Conservation (phyloP, 139 green algal species). For the Asterochloris sp. region DNA sequence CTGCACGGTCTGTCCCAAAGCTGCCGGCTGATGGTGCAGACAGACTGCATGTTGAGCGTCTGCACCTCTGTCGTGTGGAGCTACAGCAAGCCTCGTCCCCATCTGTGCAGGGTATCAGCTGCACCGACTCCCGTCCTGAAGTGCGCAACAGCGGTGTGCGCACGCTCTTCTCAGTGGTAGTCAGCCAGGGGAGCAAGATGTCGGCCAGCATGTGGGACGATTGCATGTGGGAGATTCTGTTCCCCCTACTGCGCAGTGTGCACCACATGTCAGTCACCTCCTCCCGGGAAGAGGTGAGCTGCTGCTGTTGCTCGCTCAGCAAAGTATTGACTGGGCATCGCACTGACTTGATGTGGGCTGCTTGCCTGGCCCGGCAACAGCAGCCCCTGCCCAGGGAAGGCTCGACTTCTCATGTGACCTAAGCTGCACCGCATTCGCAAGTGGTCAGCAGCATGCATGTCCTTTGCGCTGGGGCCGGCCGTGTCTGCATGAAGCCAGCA, state of each 20-base stretch:
- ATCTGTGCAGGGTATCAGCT: slow-evolving; percentile 18
- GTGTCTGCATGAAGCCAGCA: too few species aligned
- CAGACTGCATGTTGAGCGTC: too few species aligned
- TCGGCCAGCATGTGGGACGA: slow-evolving; percentile 56
- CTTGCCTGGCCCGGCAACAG: not conserved
- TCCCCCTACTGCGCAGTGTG: slow-evolving; percentile 73
- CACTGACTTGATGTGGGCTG: not conserved
- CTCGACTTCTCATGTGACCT: too few species aligned
- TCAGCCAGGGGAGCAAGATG: slow-evolving; percentile 61
- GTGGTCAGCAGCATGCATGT: not conserved
- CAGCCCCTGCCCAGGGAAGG: too few species aligned
- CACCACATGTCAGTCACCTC: slow-evolving; percentile 61
- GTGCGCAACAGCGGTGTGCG: slow-evolving; percentile 81
- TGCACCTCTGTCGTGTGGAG: too few species aligned
- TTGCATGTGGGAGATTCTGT: slow-evolving; percentile 75
- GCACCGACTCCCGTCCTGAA: slow-evolving; percentile 52
- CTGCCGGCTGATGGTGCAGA: too few species aligned
- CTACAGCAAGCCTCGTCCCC: too few species aligned
- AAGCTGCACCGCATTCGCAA: not conserved
- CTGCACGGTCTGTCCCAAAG: too few species aligned
- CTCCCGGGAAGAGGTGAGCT: slow-evolving; percentile 44
- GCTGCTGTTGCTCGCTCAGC: not conserved
- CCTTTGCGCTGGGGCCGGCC: too few species aligned
- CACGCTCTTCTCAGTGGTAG: slow-evolving; percentile 81
- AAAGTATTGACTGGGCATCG: not conserved